Evolutionary conservation across 495 filamentous ascomycete genomes (phyloP), one percentile per base, ranked within the genome.

Genomic region (Talaromyces trachyspermus): DNA sequence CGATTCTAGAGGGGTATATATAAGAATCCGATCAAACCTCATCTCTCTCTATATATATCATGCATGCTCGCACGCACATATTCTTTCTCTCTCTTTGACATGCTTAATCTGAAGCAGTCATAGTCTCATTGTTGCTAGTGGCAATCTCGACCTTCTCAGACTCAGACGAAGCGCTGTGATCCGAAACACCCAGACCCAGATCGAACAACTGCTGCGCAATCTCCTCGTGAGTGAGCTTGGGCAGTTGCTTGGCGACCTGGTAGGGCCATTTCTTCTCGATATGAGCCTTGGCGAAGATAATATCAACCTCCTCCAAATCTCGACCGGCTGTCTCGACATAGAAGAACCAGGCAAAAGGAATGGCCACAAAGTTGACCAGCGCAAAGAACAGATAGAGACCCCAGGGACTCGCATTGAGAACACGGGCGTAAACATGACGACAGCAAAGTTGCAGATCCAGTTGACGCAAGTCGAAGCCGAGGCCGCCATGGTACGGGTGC

Each of bases 361-460:
- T 53, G 23, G 68, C 72, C 15, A 60, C 59, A 46, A 64, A 68
- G 35, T 77, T 80, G 41, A 71, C 72, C 1, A 63, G 70, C 9
- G 72, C 63, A 54, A 78, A 80, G 9, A 72, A 67, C 22, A 76
- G 76, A 22, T 77, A 76, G 46, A 76, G 78, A 22, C 68, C 65
- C 49, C 65, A 75, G 0, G 68, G 69, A 12, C 77, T 61, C 2
- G 40, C 49, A 0, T 63, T 27, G 78, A 51, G 0, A 75, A 75
- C 27, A 78, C 69, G 0, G 78, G 78, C 6, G 75, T 71, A 44
- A 70, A 74, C 51, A 79, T 77, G 9, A 69, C 71, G 41, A 80
- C 75, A 22, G 80, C 49, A 49, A 78, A 57, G 47, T 72, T 79
- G 15, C 76, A 60, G 39, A 67, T 72, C 63, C 77, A 79, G 53